phyloP scores from a whole-genome alignment of 75 land plant species.

The Gnetum montanum region DNA sequence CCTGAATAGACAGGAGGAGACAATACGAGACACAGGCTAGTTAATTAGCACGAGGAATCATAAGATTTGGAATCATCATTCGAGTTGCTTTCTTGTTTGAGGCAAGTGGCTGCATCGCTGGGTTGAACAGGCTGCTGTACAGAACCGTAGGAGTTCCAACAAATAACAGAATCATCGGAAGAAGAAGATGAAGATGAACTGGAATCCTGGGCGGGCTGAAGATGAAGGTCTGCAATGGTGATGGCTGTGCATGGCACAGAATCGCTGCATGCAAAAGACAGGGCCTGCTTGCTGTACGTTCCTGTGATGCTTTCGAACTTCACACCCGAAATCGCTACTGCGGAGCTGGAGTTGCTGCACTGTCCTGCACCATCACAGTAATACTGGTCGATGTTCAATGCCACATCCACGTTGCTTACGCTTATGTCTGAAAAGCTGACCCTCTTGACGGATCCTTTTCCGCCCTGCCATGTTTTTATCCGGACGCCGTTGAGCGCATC shows the following conservation, averaged over 20 bases:
- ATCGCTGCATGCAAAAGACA: conserved; percentile 70
- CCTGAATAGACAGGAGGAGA: no score
- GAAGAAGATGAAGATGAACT: not conserved
- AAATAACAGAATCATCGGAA: no score
- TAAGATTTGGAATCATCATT: no score
- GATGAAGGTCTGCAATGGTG: conserved; percentile 29
- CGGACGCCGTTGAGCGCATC: conserved; percentile 44
- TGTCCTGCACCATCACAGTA: conserved; percentile 45
- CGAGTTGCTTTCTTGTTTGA: conserved; percentile 1
- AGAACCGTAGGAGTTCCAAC: conserved; percentile 63
- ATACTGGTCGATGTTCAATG: conserved; percentile 60
- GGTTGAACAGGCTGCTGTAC: conserved; percentile 23
- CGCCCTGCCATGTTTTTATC: conserved; percentile 90
- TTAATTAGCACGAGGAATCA: no score
- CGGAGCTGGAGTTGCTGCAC: conserved; percentile 54
- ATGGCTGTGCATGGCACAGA: conserved; percentile 56
- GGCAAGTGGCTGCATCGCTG: conserved; percentile 24
- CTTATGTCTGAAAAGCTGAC: conserved; percentile 35
- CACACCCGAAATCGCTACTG: conserved; percentile 47
- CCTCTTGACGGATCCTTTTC: conserved; percentile 34
- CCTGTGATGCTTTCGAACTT: conserved; percentile 46
- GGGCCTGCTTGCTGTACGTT: conserved; percentile 35
- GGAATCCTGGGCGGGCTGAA: conserved; percentile 11
- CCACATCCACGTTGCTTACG: conserved; percentile 31
- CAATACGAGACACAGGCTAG: no score